Evolutionary conservation across 1,139 yeast species (phyloP), one percentile per base, ranked within the genome.

Genomic region (Geotrichum klebahnii): DNA sequence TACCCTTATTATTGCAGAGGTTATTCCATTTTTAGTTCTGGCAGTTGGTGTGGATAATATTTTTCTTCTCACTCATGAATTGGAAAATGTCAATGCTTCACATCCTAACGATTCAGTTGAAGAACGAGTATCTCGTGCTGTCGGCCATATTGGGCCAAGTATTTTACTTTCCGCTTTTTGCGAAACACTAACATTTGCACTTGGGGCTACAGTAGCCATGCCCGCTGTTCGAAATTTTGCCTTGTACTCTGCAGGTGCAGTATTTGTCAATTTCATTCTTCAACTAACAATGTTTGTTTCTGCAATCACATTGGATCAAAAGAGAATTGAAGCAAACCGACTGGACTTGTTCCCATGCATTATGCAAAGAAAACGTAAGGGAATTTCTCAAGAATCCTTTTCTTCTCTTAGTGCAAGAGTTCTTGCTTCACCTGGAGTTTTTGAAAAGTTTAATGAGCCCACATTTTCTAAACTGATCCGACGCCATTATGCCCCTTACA

Each of bases 141-240:
- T 90, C 53, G 80, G 82, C 0, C 74, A 79, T 53, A 80, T 90
- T 56, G 96, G 97, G 0, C 97, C 98, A 0, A 85, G 95, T 19
- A 88, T 95, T 55, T 65, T 87, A 22, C 72, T 87, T 20, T 84
- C 96, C 50, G 82, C 95, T 0, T 58, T 81, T 0, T 78, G 92
- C 48, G 97, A 92, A 61, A 74, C 83, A 6, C 71, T 81, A 4
- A 85, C 96, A 64, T 89, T 92, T 63, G 68, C 81, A 8, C 71
- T 92, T 41, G 96, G 96, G 0, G 75, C 95, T 0, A 68, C 74
- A 5, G 97, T 92, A 5, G 77, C 82, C 16, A 92, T 90, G 97
- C 97, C 97, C 2, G 97, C 97, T 0, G 97, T 90, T 6, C 77
- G 83, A 56, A 92, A 90, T 66, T 92, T 92, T 73, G 97, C 98